Conservation (phyloP, 2,329 filamentous ascomycete species). For the Pseudogymnoascus sp. region DNA sequence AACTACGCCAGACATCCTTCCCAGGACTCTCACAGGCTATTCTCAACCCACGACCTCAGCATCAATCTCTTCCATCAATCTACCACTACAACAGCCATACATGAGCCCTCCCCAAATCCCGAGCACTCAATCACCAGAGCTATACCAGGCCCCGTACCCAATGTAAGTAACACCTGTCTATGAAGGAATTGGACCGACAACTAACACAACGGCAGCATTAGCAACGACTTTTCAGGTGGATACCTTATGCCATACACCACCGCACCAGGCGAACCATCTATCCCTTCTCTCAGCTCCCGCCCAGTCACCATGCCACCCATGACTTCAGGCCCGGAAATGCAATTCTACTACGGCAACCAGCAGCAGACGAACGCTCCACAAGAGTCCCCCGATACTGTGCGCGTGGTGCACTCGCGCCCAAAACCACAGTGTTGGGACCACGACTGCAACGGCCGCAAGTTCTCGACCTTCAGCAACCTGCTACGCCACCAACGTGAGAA, state of each 20-base stretch:
- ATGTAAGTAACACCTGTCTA: not conserved
- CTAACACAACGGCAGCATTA: not conserved
- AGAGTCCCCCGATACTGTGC: slow-evolving; percentile 45
- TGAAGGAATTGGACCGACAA: not conserved
- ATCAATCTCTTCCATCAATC: slow-evolving; percentile 15
- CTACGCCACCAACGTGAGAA: slow-evolving; percentile 90
- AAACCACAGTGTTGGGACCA: slow-evolving; percentile 97
- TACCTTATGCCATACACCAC: slow-evolving; percentile 5
- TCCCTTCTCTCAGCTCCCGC: not conserved
- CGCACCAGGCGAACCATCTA: slow-evolving; percentile 6
- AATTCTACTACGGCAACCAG: slow-evolving; percentile 4
- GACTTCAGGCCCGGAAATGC: not conserved
- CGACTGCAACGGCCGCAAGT: slow-evolving; percentile 90
- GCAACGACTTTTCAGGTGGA: not conserved
- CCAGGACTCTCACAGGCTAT: slow-evolving; percentile 26
- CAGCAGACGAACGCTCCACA: slow-evolving; percentile 33
- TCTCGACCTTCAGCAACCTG: slow-evolving; percentile 93
- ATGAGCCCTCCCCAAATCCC: slow-evolving; percentile 1
- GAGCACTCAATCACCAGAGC: not conserved
- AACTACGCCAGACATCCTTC: slow-evolving; percentile 27
- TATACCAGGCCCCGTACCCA: not conserved
- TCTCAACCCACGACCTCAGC: slow-evolving; percentile 23
- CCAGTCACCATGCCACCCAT: not conserved
- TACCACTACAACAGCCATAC: slow-evolving; percentile 4
- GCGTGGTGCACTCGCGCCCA: slow-evolving; percentile 70